Percentiles rank a stretch among this genome's conserved stretches.
Conservation (phyloP, 1,139 yeast species). For the Hanseniaspora uvarum region DNA sequence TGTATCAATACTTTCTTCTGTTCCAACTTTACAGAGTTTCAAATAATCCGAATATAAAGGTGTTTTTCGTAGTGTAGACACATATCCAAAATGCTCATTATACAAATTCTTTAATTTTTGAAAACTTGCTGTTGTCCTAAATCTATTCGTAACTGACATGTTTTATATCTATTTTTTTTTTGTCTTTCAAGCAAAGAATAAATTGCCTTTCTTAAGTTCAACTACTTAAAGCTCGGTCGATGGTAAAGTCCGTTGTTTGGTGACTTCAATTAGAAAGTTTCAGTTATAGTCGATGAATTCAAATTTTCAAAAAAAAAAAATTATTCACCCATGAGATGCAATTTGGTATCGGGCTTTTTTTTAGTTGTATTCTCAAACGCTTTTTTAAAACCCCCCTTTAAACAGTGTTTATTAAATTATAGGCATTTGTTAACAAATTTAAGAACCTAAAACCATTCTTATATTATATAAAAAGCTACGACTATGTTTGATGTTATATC, state of each 20-base stretch:
- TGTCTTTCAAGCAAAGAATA: too few species aligned
- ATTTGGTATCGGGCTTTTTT: too few species aligned
- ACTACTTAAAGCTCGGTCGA: too few species aligned
- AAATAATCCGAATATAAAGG: neutral
- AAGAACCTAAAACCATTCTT: neutral
- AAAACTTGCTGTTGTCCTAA: neutral
- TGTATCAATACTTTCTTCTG: neutral
- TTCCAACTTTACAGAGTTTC: neutral
- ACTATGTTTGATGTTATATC: conserved; percentile 31
- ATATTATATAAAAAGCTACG: neutral
- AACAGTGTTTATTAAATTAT: too few species aligned
- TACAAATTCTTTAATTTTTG: neutral
- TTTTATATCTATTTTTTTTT: too few species aligned
- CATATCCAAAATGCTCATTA: neutral
- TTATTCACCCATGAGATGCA: too few species aligned
- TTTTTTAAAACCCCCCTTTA: neutral
- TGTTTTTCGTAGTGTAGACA: neutral
- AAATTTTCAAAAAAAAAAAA: too few species aligned
- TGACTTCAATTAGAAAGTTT: too few species aligned
- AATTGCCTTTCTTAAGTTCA: neutral
- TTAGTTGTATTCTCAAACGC: too few species aligned
- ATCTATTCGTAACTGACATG: neutral
- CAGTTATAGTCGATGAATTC: too few species aligned
- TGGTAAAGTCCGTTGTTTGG: too few species aligned
- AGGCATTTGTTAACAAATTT: too few species aligned